Evolutionary conservation across 768 basidiomycete genomes (phyloP), one percentile per base, ranked within the genome.

Genomic region (Suillus subalutaceus): DNA sequence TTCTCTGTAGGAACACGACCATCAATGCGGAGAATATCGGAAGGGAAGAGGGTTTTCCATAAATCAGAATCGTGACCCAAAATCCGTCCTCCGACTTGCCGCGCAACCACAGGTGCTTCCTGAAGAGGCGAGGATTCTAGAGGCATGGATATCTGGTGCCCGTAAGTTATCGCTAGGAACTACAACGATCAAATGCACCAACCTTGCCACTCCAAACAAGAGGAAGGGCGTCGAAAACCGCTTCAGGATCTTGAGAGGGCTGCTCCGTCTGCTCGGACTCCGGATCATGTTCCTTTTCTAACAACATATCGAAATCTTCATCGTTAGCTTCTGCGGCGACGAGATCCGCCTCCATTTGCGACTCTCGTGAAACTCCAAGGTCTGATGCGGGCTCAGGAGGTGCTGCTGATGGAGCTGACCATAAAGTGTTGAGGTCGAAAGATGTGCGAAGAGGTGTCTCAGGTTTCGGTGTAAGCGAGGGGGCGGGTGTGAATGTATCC

Each of bases 301-400:
- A 78, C 72, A 94, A 90, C 88, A 94, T 91, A 70, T 94, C 93
- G 71, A 96, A 94, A 74, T 94, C 93, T 67, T 88, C 86, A 76
- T 94, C 93, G 63, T 88, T 87, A 12, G 88, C 83, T 66, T 83
- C 85, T 60, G 70, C 71, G 20, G 73, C 70, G 26, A 70, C 57
- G 65, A 68, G 43, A 35, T 81, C 82, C 48, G 78, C 77, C 71
- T 84, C 86, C 69, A 85, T 83, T 4, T 76, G 77, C 20, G 77
- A 78, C 32, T 75, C 77, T 43, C 41, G 41, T 16, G 72, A 70
- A 41, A 62, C 46, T 37, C 63, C 48, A n/a, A 67, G 66, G 32
- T 72, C 72, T 9, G 74, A 65, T 13, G 75, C 72, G 15, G 71
- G 70, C 26, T 76, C 70, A 10, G 68, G 69, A 0, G 73, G 23